Base-by-base conservation (phyloP, 495 filamentous ascomycete species). In the Schizothecium vesticola region DNA sequence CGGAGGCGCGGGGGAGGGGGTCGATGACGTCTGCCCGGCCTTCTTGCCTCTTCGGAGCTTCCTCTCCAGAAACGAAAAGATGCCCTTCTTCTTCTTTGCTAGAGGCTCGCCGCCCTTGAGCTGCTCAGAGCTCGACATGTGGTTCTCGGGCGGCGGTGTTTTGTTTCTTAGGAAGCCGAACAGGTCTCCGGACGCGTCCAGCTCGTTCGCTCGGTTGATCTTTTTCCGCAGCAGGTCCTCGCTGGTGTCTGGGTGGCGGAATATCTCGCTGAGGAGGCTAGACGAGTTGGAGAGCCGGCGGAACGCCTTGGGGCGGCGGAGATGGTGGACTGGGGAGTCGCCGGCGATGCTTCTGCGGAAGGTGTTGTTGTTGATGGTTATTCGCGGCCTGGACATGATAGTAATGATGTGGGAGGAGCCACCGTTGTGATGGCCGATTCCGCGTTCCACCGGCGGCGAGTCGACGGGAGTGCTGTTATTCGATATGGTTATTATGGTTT, bases 91-190 rank as follows among this genome's bases (percentile, higher is more conserved):
- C 33, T 66, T 67, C 67, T 57, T 69, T 13, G 26, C 16, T 19
- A 2, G 43, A 2, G 16, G 16, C 43, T 51, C 43, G 19, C 43
- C 24, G 28, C 24, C 56, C 7, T 67, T 61, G 29, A 36, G n/a
- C 25, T 19, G 0, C 33, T 78, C 77, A 1, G 76, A 74, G 29
- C 70, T 71, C 1, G 82, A 82, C 77, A 82, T 79, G 67, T 66
- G 74, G 63, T 82, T 82, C 6, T 69, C 51, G 0, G 70, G 73
- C 3, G 77, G 75, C 19, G 80, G 81, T 1, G 82, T 71, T 3
- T 76, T 78, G n/a, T 76, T 78, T 64, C 74, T 73, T 56, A 86
- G 71, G 65, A 82, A 84, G 8, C 81, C 75, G 25, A 79, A 73
- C 29, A 84, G 70, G 0, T 74, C 80, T 23, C 57, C 73, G 19